phyloP scores from a whole-genome alignment of 495 filamentous ascomycete genomes.

The Aspergillus kassunensis region DNA sequence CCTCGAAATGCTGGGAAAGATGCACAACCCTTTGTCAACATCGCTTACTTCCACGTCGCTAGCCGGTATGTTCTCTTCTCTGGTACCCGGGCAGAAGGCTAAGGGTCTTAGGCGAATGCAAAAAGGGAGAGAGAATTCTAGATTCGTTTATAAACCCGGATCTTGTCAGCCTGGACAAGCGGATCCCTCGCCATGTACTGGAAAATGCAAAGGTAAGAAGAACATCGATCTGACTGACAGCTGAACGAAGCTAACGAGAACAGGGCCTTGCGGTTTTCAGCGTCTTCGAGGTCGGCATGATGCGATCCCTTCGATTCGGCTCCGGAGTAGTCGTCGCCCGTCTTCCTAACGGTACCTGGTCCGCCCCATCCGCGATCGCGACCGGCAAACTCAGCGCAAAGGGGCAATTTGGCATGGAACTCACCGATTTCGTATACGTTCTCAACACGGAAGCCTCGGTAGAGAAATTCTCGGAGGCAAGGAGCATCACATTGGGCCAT shows the following conservation, averaged over 20 bases:
- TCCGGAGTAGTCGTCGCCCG: slow-evolving; percentile 91
- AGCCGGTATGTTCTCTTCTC: background rate
- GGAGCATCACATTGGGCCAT: slow-evolving; percentile 78
- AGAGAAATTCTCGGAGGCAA: slow-evolving; percentile 81
- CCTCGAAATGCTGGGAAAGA: slow-evolving; percentile 1
- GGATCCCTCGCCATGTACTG: slow-evolving; percentile 83
- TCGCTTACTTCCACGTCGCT: slow-evolving; percentile 4
- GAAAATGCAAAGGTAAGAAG: slow-evolving; percentile 72
- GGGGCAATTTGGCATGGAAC: slow-evolving; percentile 88
- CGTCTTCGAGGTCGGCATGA: slow-evolving; percentile 84
- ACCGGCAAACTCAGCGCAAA: slow-evolving; percentile 83
- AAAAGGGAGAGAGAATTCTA: slow-evolving; percentile 79
- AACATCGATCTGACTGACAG: background rate
- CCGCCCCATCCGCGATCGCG: slow-evolving; percentile 83
- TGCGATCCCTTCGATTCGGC: slow-evolving; percentile 82
- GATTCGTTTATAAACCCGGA: slow-evolving; percentile 83
- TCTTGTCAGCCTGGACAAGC: slow-evolving; percentile 81
- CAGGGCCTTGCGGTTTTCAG: slow-evolving; percentile 89
- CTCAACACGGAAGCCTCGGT: slow-evolving; percentile 85
- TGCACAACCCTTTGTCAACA: background rate
- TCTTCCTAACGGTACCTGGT: slow-evolving; percentile 82
- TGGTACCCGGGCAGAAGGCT: background rate
- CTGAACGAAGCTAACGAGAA: background rate
- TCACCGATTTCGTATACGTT: slow-evolving; percentile 97
- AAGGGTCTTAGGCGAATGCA: slow-evolving; percentile 62